Base-by-base conservation (phyloP, 768 basidiomycete species). In the Trametes sanguinea region DNA sequence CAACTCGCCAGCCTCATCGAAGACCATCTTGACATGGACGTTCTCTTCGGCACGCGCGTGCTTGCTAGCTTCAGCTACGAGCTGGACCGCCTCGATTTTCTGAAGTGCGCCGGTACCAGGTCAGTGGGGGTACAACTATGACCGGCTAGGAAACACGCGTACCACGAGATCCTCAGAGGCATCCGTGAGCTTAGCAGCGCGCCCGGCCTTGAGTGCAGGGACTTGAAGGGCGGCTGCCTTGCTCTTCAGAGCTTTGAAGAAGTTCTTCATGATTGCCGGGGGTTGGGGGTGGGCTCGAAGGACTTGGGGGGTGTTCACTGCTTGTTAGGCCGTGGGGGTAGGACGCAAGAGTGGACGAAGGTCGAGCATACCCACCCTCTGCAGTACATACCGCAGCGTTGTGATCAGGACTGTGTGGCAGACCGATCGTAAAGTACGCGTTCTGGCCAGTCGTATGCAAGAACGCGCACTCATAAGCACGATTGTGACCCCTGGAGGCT, bases 61-160 rank as follows among this genome's bases (percentile, higher is more conserved):
- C 57, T 42, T 51, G 47, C 47, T 39, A 29, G 56, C 56, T 11
- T 57, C 56, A 16, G 47, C 56, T 13, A 57, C 46, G 22, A 57
- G 56, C 46, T 57, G 56, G 56, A 57, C 46, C 27, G 56, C 56
- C 39, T 57, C 56, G 47, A 50, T 57, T 48, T 57, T 57, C 56
- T 57, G 22, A 1, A 22, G 22, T n/a, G n/a, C 27, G 22, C 11
- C 6, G 14, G 17, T 5, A 17, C 30, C 17, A 2, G 29, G 11
- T 47, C 14, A 22, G 35, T 17, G 47, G 14, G 29, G 22, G 17
- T 4, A 14, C 17, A 16, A 32, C 3, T 3, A 2, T 2, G 33
- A 37, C 6, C 16, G 44, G 32, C 17, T 33, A 6, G 13, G 33
- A 22, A 44, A 50, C 11, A 37, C 2, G 35, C 46, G 6, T 48